These are phyloP conservation scores for Incumbomyces lentus DNA, from an alignment of 2,329 filamentous ascomycete genomes.

Conservation along the genomic window DNA sequence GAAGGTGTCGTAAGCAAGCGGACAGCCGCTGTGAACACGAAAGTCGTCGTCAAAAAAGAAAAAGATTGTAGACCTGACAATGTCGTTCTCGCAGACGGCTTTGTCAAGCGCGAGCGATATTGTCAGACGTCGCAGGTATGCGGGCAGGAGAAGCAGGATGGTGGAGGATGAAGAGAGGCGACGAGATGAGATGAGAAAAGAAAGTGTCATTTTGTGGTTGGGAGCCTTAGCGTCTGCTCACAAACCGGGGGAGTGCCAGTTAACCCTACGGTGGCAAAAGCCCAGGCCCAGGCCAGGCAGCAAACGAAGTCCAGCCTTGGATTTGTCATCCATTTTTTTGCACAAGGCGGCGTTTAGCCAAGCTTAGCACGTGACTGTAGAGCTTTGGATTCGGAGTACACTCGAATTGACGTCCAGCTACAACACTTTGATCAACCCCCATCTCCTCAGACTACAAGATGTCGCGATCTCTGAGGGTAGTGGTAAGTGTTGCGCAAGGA, in stretches of 20 bases:
- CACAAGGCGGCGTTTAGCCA: too few species aligned
- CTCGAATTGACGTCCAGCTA: not conserved
- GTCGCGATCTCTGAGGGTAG: constrained; percentile 52
- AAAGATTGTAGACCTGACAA: constrained; percentile 23
- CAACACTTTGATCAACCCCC: not conserved
- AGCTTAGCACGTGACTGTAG: too few species aligned
- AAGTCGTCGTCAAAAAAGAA: constrained; percentile 32
- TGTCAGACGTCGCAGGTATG: constrained; percentile 16
- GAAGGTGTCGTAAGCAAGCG: constrained; percentile 47
- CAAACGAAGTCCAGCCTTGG: too few species aligned
- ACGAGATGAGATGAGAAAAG: too few species aligned
- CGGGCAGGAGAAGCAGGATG: constrained; percentile 8
- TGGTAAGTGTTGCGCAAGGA: constrained; percentile 35
- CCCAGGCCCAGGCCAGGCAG: too few species aligned
- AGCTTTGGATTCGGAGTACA: too few species aligned
- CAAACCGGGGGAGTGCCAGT: not conserved
- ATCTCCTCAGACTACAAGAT: constrained; percentile 26
- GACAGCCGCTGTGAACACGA: constrained; percentile 24
- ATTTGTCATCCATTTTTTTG: too few species aligned
- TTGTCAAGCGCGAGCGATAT: constrained; percentile 14
- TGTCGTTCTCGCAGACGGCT: constrained; percentile 14
- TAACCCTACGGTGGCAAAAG: not conserved
- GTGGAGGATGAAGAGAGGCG: constrained; percentile 8
- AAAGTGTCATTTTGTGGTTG: too few species aligned
- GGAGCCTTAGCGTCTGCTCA: not conserved